Base-by-base conservation (phyloP, 2,329 filamentous ascomycete genomes). In the Phyllosticta capitalensis region DNA sequence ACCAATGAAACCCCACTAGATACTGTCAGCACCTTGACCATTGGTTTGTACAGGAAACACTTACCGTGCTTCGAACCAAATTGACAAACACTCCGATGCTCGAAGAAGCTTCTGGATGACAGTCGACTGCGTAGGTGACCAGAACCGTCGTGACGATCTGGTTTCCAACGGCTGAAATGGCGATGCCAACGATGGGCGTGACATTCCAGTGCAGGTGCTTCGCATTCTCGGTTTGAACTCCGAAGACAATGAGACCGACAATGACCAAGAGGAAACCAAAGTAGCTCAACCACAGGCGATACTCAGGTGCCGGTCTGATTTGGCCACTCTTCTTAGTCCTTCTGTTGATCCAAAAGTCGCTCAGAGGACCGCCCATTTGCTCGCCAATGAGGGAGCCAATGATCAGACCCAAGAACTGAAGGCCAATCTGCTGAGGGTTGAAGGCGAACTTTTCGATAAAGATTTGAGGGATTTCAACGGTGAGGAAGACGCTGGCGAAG, bases 81-180 rank as follows among this genome's bases (percentile, higher is more conserved):
- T 77, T 83, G 63, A 85, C 76, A 62, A 84, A 84, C 0, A 83
- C 81, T 2, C 82, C 83, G 19, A 85, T 75, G 57, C 78, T 77
- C 0, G 78, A 78, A 0, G 81, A 75, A 49, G 82, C 75, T 26
- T 80, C 73, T 1, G 72, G 75, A 62, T 83, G 78, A 64, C 80
- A 82, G 63, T 85, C 83, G 0, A 86, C 78, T 0, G 81, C 78
- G 66, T 84, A 85, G 0, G 83, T 84, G 22, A 83, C 79, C 51
- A 83, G 66, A 1, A 84, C 79, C 0, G 83, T 85, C 0, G 83
- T 85, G 17, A 84, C 75, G 50, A 86, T 78, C 67, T 85, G 83
- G 61, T 83, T 84, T 0, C 83, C 83, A 5, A 76, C 78, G 0
- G 76, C 78, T 0, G 73, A 71, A 45, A 78, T 76, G 0, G 75